Conservation (phyloP, 805 yeast genomes). For the Candida cerambycidarum region DNA sequence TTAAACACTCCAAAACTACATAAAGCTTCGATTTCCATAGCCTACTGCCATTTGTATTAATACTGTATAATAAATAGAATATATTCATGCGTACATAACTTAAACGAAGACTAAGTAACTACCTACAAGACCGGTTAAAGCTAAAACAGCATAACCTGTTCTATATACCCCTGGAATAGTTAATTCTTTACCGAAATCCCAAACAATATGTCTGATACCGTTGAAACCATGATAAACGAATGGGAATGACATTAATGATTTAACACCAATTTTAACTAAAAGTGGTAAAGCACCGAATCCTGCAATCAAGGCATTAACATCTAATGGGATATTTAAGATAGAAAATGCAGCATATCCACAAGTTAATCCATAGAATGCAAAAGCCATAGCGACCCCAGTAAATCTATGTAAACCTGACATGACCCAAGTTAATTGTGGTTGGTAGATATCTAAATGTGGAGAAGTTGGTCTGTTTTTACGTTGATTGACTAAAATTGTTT, state of each 20-base stretch:
- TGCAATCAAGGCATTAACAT: constrained; percentile 52
- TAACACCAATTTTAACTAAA: constrained; percentile 58
- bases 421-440: constrained; percentile 85
- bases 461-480: constrained; percentile 86
- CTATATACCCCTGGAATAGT: constrained; percentile 84
- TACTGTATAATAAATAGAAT: constrained; percentile 6
- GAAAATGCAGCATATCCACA: constrained; percentile 72
- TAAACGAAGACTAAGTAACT: constrained; percentile 49
- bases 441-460: constrained; percentile 86
- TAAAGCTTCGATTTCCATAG: too few relatives aligned
- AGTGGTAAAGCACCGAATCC: constrained; percentile 65
- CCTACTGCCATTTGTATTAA: too few relatives aligned
- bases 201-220: constrained; percentile 88
- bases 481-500: constrained; percentile 72
- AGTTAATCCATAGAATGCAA: constrained; percentile 75
- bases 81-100: constrained; percentile 6
- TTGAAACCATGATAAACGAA: constrained; percentile 84
- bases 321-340: constrained; percentile 53
- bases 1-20: too few relatives aligned
- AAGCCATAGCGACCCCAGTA: constrained; percentile 81
- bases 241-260: constrained; percentile 74
- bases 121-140: constrained; percentile 57
- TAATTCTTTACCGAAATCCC: constrained; percentile 87
- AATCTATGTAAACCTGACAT: constrained; percentile 84
- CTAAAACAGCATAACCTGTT: constrained; percentile 86